phyloP scores from a whole-genome alignment of 768 basidiomycete species.

The Harrya chromipes region DNA sequence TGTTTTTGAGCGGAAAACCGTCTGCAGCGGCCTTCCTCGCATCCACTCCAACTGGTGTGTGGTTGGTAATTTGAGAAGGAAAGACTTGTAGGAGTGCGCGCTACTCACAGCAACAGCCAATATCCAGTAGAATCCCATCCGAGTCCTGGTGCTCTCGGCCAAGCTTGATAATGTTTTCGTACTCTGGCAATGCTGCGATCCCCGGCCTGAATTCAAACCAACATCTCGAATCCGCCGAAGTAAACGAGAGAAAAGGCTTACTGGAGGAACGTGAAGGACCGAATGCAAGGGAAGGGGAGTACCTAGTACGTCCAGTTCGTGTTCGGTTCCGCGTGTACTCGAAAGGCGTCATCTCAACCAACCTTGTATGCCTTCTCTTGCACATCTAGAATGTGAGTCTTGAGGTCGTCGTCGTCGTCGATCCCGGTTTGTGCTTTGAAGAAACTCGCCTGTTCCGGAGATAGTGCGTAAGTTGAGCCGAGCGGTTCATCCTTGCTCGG shows the following conservation, averaged over 20 bases:
- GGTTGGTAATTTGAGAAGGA: too few relatives aligned
- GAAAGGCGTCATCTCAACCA: not conserved
- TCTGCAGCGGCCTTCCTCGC: conserved; percentile 40
- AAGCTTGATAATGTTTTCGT: conserved; percentile 31
- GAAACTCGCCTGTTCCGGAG: conserved; percentile 20
- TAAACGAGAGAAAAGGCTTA: not conserved
- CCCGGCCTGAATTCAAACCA: not conserved
- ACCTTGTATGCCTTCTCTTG: conserved; percentile 32
- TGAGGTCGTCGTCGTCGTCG: conserved; percentile 24
- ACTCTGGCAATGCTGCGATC: conserved; percentile 3
- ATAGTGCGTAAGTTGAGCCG: not conserved
- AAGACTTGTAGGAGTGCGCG: too few relatives aligned
- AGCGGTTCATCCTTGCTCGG: not conserved
- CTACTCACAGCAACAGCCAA: conserved; percentile 44
- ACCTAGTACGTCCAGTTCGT: conserved; percentile 11
- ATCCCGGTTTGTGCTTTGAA: conserved; percentile 31
- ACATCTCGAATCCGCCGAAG: not conserved
- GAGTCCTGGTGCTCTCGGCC: conserved; percentile 32
- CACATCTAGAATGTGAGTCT: conserved; percentile 29
- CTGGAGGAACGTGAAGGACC: conserved; percentile 24
- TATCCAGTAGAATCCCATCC: conserved; percentile 39
- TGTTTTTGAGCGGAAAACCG: conserved; percentile 40
- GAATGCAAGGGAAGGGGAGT: conserved; percentile 29
- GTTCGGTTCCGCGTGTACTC: not conserved
- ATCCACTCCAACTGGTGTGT: conserved; percentile 29